Percentiles rank a stretch among this genome's conserved stretches.
These are phyloP conservation scores for Blumeriella jaapii DNA, from an alignment of 2,329 filamentous ascomycete genomes.

Conservation along the genomic window DNA sequence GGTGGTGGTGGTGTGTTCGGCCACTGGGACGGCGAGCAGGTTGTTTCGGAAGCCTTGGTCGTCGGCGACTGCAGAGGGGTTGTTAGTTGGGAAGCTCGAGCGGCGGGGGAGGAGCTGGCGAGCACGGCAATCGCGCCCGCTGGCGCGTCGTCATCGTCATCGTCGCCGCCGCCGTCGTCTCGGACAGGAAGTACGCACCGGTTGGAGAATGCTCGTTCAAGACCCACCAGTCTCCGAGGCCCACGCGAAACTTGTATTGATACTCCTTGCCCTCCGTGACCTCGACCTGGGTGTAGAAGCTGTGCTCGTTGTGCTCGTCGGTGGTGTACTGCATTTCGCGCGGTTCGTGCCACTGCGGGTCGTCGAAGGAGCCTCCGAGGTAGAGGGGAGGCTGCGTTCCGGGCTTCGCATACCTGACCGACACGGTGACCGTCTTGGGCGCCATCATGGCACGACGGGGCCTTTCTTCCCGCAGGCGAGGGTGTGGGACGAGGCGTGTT, in stretches of 20 bases:
- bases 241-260: slow-evolving; percentile 66
- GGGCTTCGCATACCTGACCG: slow-evolving; percentile 45
- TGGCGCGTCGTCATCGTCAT: neutral
- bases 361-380: slow-evolving; percentile 56
- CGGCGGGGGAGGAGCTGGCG: neutral
- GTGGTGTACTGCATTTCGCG: slow-evolving; percentile 50
- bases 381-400: slow-evolving; percentile 57
- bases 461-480: too few relatives aligned
- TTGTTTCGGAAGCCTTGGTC: slow-evolving; percentile 43
- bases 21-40: slow-evolving; percentile 29
- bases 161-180: too few relatives aligned
- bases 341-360: slow-evolving; percentile 51
- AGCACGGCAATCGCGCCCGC: neutral
- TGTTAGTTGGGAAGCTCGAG: slow-evolving; percentile 5
- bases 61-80: slow-evolving; percentile 33
- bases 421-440: slow-evolving; percentile 10
- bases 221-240: slow-evolving; percentile 57
- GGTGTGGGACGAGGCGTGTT: too few relatives aligned
- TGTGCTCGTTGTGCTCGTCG: slow-evolving; percentile 40
- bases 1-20: slow-evolving; percentile 2
- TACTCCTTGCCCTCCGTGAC: slow-evolving; percentile 46
- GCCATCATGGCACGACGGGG: slow-evolving; percentile 13
- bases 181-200: slow-evolving; percentile 33
- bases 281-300: slow-evolving; percentile 46
- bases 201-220: slow-evolving; percentile 50